A percentile compares a stretch with the other conserved stretches of the same genome.
phyloP scores from a whole-genome alignment of 2,329 filamentous ascomycete genomes.

The Trichophyton rubrum region DNA sequence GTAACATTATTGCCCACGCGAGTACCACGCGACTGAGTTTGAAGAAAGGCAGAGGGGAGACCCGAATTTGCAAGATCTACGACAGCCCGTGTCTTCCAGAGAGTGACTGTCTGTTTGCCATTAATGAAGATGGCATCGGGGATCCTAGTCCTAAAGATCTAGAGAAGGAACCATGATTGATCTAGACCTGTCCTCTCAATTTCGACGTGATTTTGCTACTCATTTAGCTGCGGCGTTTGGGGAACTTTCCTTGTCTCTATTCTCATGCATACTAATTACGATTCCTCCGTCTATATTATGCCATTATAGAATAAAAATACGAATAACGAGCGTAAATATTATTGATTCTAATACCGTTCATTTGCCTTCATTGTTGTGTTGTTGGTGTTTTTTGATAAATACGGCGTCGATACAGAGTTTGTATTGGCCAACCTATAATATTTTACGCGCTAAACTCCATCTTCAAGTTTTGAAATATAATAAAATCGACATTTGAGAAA shows the following conservation, averaged over 20 bases:
- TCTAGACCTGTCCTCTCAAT: background rate
- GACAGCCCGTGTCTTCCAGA: constrained; percentile 95
- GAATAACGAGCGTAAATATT: background rate
- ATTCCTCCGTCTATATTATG: background rate
- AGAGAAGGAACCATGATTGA: constrained; percentile 53
- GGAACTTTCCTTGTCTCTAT: background rate
- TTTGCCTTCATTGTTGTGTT: background rate
- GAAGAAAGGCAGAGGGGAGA: constrained; percentile 92
- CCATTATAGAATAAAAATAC: background rate
- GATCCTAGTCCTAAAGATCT: constrained; percentile 92
- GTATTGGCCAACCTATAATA: background rate
- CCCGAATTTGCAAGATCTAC: constrained; percentile 96
- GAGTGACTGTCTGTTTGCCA: constrained; percentile 92
- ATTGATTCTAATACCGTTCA: background rate
- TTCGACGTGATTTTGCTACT: background rate
- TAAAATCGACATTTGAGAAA: background rate
- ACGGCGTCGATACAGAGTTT: background rate
- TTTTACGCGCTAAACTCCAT: background rate
- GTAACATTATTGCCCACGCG: constrained; percentile 96
- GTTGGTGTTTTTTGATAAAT: background rate
- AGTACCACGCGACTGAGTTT: constrained; percentile 88
- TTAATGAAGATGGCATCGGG: constrained; percentile 91
- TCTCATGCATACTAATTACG: background rate
- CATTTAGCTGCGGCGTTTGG: constrained; percentile 6
- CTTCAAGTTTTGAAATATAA: background rate